Base-by-base conservation (phyloP, 2,329 filamentous ascomycete genomes). In the Fusarium coicis region DNA sequence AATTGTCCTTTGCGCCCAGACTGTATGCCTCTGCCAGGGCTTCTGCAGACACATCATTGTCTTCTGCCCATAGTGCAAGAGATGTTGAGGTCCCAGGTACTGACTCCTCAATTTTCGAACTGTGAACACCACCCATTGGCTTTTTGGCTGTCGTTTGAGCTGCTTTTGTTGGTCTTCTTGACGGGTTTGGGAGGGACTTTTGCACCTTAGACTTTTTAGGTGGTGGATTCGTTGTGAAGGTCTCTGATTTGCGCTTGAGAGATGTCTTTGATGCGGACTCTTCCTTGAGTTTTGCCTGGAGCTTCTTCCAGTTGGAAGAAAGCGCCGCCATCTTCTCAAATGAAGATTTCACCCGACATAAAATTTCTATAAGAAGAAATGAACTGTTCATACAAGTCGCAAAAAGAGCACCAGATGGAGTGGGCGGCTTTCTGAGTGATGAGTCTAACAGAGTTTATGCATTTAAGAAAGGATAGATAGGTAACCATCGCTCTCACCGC, bases 281-380 rank as follows among this genome's bases (percentile, higher is more conserved):
- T 44, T 85, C 80, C 77, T 88, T 86, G 75, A 90, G 83, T 76
- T 87, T 87, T 73, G 88, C 88, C 83, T 94, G 92, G 61, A 95
- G 86, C 83, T 89, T 92, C 83, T 94, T 94, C 93, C 93, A 95
- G 80, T 95, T 95, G 60, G 88, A 90, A 18, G 90, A 92, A 39
- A 92, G 82, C 76, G 84, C 84, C 42, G 81, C 81, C 82, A 84
- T 84, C 54, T 39, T 76, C 49, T 64, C 15, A 64, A 44, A 2
- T 15, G 44, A n/a, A 9, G 23, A 34, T 28, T 37, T 26, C 28
- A 19, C 37, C 19, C n/a, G 19, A 32, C n/a, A 37, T 18, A 28
- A 49, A 34, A 55, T n/a, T 16, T 23, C 30, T 23, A 28, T 16
- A 26, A 47, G 44, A 36, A 59, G 42, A 7, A 37, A 46, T 37